These are phyloP conservation scores for Xanthoparmelia taractica DNA, from an alignment of 495 filamentous ascomycete species.

Conservation along the genomic window DNA sequence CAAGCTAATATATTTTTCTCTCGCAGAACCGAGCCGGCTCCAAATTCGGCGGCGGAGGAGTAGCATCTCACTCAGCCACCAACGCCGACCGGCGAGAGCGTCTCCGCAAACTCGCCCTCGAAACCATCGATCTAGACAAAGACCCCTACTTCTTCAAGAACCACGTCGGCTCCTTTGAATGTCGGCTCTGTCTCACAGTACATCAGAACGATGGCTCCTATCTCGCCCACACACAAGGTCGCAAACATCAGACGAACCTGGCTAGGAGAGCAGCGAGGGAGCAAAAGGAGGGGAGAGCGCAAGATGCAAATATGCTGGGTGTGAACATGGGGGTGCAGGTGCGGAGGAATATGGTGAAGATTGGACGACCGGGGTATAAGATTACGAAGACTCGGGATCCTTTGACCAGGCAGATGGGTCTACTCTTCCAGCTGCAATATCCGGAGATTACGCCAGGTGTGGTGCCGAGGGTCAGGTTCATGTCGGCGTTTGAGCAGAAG, in stretches of 20 bases:
- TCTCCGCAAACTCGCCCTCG: constrained; percentile 92
- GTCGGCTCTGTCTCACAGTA: constrained; percentile 94
- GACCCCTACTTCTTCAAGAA: constrained; percentile 99
- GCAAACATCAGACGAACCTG: constrained; percentile 99
- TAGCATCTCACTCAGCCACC: constrained; percentile 84
- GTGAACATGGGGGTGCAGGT: constrained; percentile 73
- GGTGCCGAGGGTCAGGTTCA: constrained; percentile 80
- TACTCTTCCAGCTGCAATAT: constrained; percentile 93
- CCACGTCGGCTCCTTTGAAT: constrained; percentile 97
- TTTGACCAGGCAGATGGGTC: constrained; percentile 76
- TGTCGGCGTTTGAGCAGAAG: constrained; percentile 96
- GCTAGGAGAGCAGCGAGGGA: constrained; percentile 89
- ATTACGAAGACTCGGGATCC: constrained; percentile 94
- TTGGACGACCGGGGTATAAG: constrained; percentile 93
- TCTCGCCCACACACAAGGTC: constrained; percentile 95
- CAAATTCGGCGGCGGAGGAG: constrained; percentile 96
- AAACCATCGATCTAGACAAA: constrained; percentile 98
- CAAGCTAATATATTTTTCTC: constrained; percentile 30
- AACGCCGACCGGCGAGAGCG: constrained; percentile 97
- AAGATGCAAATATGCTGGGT: constrained; percentile 62
- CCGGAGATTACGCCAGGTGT: constrained; percentile 78
- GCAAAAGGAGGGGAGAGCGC: constrained; percentile 73
- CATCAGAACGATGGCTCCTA: constrained; percentile 99
- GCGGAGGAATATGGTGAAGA: constrained; percentile 88
- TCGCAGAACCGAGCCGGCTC: constrained; percentile 86